phyloP scores from a whole-genome alignment of 306 rosid species.

The Acacia crassicarpa region DNA sequence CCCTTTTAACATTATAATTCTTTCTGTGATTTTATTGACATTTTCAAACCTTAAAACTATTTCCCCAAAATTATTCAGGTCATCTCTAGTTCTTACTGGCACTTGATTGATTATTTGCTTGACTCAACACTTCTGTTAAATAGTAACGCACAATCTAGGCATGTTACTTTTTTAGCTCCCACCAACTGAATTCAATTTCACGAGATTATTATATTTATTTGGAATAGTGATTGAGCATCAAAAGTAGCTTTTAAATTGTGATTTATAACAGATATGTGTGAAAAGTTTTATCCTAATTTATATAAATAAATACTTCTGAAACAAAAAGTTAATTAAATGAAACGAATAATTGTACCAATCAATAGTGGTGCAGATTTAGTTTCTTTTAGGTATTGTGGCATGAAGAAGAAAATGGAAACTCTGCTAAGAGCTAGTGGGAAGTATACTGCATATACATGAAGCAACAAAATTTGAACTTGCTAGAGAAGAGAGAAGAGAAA shows the following conservation, averaged over 20 bases:
- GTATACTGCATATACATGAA: not conserved
- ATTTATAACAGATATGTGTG: too few relatives aligned
- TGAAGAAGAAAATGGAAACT: not conserved
- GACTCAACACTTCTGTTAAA: not conserved
- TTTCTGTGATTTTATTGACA: too few relatives aligned
- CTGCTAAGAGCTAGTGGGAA: not conserved
- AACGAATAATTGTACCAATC: not conserved
- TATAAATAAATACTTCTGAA: too few relatives aligned
- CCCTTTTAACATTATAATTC: too few relatives aligned
- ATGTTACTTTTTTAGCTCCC: not conserved
- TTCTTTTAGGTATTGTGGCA: not conserved
- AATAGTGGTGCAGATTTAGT: not conserved
- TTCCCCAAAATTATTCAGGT: not conserved
- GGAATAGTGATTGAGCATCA: too few relatives aligned
- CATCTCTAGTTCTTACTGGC: not conserved
- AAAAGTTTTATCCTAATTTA: too few relatives aligned
- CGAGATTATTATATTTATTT: too few relatives aligned
- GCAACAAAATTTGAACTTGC: slow-evolving; percentile 34
- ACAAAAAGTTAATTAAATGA: not conserved
- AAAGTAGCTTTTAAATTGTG: too few relatives aligned
- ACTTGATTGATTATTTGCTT: not conserved
- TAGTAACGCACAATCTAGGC: not conserved
- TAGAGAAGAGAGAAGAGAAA: slow-evolving; percentile 18
- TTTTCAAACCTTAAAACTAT: too few relatives aligned
- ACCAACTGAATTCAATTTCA: not conserved